Conservation (phyloP, 345 rosid species). For the Populus nigra region DNA sequence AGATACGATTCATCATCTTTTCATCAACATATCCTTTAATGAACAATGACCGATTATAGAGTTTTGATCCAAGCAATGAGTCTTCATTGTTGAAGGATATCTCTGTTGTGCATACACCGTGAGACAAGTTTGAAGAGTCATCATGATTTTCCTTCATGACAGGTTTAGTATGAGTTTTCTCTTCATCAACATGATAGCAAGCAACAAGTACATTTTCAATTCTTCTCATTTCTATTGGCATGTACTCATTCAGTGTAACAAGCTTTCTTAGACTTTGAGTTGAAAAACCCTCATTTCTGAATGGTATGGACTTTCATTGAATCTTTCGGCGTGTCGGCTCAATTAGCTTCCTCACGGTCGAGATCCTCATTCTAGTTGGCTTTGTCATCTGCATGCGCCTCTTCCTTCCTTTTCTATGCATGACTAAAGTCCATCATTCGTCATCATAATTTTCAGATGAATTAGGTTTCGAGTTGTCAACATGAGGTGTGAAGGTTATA, state of each 20-base stretch:
- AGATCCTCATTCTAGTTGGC: background rate
- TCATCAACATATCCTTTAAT: no score
- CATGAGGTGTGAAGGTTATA: no score
- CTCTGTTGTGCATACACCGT: background rate
- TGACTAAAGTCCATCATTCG: background rate
- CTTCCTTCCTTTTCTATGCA: background rate
- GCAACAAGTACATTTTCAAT: background rate
- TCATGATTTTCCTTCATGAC: background rate
- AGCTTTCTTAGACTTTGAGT: background rate
- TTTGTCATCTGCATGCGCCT: background rate
- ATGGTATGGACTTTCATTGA: background rate
- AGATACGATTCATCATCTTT: no score
- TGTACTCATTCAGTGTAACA: background rate
- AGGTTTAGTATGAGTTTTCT: background rate
- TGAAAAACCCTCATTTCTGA: background rate
- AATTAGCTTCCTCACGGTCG: background rate
- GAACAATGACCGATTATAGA: no score
- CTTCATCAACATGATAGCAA: background rate
- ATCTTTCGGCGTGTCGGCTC: no score
- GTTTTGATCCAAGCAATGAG: background rate
- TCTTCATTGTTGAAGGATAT: no score
- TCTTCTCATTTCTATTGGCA: background rate
- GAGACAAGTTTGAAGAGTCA: background rate
- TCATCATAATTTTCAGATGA: background rate
- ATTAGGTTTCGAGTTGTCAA: no score